Evolutionary conservation across 164 flowering plant genomes (phyloP).

Genomic region (Berberis vulgaris): DNA sequence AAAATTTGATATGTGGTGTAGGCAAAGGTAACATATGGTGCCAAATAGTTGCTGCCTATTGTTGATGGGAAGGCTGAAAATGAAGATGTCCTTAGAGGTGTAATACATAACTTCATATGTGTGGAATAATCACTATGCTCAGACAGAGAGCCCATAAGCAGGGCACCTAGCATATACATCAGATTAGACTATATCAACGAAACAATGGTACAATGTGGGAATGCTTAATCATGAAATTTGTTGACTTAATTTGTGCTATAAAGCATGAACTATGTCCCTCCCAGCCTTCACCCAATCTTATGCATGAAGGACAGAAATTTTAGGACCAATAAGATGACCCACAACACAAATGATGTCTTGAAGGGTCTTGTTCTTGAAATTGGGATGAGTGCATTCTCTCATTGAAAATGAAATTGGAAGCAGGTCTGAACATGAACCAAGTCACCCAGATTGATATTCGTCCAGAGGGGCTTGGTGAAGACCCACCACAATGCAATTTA

Average conservation of each 20-base stretch:
- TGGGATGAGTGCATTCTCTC: neutral
- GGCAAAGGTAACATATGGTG: no score
- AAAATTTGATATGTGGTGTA: no score
- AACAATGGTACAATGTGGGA: neutral
- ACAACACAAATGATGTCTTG: neutral
- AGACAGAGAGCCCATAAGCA: no score
- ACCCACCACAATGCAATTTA: neutral
- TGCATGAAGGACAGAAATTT: neutral
- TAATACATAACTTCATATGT: no score
- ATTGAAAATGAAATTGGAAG: neutral
- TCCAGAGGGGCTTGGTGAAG: neutral
- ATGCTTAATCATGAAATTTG: slow-evolving; percentile 4
- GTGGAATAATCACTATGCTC: no score
- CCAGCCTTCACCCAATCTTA: slow-evolving; percentile 1
- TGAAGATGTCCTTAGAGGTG: no score
- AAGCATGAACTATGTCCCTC: neutral
- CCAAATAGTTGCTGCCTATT: no score
- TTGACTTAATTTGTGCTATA: slow-evolving; percentile 4
- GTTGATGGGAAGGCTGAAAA: no score
- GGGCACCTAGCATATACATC: no score
- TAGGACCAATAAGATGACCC: neutral
- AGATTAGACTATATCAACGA: no score
- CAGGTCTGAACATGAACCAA: neutral
- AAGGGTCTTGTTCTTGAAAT: slow-evolving; percentile 6
- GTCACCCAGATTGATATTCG: neutral